phyloP scores from a whole-genome alignment of 2,329 filamentous ascomycete species.

The Penicillium sclerotigenum region DNA sequence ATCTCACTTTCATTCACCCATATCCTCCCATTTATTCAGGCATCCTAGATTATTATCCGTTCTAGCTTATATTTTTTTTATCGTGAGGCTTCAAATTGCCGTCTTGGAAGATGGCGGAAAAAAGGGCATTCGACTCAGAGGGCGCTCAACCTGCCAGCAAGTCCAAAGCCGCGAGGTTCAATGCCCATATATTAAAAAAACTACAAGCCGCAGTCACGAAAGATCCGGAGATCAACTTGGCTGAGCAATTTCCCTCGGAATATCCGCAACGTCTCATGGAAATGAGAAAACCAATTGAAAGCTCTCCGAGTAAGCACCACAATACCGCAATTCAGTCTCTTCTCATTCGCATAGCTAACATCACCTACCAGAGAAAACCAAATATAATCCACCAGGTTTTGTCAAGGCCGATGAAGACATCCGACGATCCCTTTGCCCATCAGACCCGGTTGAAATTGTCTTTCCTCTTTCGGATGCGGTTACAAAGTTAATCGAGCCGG shows the following conservation, averaged over 20 bases:
- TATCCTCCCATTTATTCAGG: background rate
- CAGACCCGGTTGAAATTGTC: conserved; percentile 1
- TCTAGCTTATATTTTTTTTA: no score
- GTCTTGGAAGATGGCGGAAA: background rate
- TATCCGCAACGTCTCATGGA: no score
- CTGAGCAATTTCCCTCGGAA: conserved; percentile 9
- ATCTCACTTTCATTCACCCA: no score
- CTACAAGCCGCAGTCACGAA: conserved; percentile 18
- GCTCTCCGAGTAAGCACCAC: background rate
- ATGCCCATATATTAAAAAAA: conserved; percentile 22
- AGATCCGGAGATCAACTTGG: conserved; percentile 25
- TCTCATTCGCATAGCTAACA: background rate
- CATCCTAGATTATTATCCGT: no score
- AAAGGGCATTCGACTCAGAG: background rate
- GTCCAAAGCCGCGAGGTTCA: conserved; percentile 25
- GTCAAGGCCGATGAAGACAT: conserved; percentile 4
- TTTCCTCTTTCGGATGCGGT: conserved; percentile 4
- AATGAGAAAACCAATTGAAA: no score
- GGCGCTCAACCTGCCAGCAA: background rate
- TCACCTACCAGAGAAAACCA: background rate
- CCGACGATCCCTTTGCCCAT: conserved; percentile 3
- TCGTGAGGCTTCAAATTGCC: no score
- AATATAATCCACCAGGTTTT: background rate
- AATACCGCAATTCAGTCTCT: background rate
- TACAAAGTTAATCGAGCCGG: background rate